Percentiles rank a stretch among this genome's conserved stretches.
Conservation (phyloP, 148 eudicot species). For the Diospyros lotus region DNA sequence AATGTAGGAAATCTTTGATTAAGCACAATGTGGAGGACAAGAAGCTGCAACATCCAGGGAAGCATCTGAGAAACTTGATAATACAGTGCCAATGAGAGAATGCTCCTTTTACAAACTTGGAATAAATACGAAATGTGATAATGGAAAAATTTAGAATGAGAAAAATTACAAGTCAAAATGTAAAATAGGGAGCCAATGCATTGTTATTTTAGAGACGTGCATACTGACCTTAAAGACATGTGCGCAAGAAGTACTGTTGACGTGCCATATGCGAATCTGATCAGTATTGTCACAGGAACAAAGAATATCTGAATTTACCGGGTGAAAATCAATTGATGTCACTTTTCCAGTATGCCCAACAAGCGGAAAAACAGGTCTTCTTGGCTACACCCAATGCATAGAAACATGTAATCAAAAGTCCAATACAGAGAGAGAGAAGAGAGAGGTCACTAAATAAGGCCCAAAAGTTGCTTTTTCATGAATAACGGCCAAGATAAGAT, state of each 20-base stretch:
- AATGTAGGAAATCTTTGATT: not conserved
- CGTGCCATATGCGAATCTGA: constrained; percentile 39
- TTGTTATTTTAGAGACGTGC: not conserved
- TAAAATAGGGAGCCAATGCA: not conserved
- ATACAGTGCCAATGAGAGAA: not conserved
- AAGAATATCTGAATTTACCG: constrained; percentile 36
- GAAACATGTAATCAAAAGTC: not conserved
- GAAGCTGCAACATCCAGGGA: not conserved
- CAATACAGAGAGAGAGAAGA: not conserved
- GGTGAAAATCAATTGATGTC: constrained; percentile 54
- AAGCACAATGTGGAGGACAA: not conserved
- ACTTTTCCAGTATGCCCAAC: constrained; percentile 40
- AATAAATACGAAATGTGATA: no score
- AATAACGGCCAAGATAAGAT: not conserved
- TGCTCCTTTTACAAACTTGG: no score
- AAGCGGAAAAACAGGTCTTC: constrained; percentile 16
- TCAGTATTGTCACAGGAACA: constrained; percentile 48
- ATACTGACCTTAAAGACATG: constrained; percentile 33
- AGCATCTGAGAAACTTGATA: not conserved
- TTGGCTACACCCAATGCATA: constrained; percentile 22
- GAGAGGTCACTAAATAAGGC: not conserved
- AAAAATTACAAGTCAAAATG: not conserved
- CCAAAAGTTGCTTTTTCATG: not conserved
- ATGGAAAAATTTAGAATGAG: not conserved
- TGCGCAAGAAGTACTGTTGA: constrained; percentile 21